A percentile compares a stretch with the other conserved stretches of the same genome.
Evolutionary conservation across 768 basidiomycete species (phyloP).

Genomic region (Scleroderma bovista): DNA sequence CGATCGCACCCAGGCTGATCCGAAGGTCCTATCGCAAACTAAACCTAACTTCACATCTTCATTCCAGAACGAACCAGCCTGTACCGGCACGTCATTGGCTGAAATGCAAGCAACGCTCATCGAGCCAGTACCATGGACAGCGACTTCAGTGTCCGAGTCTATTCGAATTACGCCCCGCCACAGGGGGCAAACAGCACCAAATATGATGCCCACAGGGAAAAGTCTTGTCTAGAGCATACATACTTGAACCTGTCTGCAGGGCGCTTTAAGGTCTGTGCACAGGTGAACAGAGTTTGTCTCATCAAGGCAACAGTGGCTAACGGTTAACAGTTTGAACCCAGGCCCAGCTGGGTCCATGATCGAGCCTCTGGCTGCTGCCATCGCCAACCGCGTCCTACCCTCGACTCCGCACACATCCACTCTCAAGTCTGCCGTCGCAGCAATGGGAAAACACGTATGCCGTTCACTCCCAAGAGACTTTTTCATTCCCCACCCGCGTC

Average conservation of each 20-base stretch:
- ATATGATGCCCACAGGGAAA: neutral
- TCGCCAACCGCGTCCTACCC: constrained; percentile 43
- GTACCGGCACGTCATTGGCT: neutral
- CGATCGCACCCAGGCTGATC: neutral
- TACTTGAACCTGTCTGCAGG: neutral
- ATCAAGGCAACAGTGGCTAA: neutral
- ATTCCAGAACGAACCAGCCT: neutral
- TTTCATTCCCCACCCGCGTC: constrained; percentile 49
- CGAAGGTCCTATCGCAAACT: neutral
- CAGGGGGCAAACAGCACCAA: neutral
- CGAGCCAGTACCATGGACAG: no score
- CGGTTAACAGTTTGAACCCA: neutral
- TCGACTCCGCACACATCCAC: constrained; percentile 20
- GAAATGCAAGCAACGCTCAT: neutral
- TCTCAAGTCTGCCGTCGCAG: constrained; percentile 23
- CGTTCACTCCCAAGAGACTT: constrained; percentile 40
- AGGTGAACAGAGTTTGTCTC: neutral
- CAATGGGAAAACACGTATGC: constrained; percentile 27
- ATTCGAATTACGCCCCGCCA: neutral
- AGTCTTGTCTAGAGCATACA: neutral
- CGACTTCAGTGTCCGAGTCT: no score
- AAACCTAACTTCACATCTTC: neutral
- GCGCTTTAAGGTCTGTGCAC: neutral
- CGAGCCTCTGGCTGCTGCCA: constrained; percentile 54
- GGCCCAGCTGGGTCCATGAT: constrained; percentile 42